Base-by-base conservation (phyloP, 441 rosid genomes). In the Euphorbia schlechtendalii region DNA sequence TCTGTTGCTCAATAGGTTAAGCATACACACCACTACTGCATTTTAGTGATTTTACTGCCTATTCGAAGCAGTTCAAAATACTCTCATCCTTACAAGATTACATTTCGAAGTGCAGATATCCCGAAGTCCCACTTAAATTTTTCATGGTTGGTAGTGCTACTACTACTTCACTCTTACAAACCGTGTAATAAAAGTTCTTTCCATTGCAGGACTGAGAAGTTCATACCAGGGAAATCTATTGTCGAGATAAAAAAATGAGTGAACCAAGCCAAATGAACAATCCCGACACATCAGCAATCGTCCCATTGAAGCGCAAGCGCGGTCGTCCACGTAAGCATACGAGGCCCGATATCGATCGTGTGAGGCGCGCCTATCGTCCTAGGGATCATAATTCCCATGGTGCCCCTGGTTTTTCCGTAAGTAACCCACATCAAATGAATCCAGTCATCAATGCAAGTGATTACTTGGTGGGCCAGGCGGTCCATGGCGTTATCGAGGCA, bases 271-370 rank as follows among this genome's bases (percentile, higher is more conserved):
- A 69, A 70, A 81, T 69, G 70, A 76, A 69, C 66, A 58, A 72
- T 69, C 76, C 71, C 53, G 83, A 67, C 59, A 70, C 75, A 68
- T 74, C 82, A 25, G 83, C 82, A 56, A 76, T 68, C 43, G 67
- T 69, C 61, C 84, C 84, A 32, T 68, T 72, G 51, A 93, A 88
- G 77, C 84, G 96, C 53, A 84, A 76, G 72, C 96, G 95, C 69
- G 97, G 98, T 67, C 96, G 97, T 8, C 99, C 97, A 8, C 82
- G 91, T 41, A 93, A 93, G 78, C 56, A 77, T 74, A 85, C 80
- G 20, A 78, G 70, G 56, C 64, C 54, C 45, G 72, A 57, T 67
- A 36, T 66, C 28, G 72, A 63, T 67, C 68, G 32, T 24, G 65
- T 45, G 32, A 63, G 62, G 54, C 46, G 51, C 68, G 66, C 30